Base-by-base conservation (phyloP, 345 rosid genomes). In the Camelina neglecta region DNA sequence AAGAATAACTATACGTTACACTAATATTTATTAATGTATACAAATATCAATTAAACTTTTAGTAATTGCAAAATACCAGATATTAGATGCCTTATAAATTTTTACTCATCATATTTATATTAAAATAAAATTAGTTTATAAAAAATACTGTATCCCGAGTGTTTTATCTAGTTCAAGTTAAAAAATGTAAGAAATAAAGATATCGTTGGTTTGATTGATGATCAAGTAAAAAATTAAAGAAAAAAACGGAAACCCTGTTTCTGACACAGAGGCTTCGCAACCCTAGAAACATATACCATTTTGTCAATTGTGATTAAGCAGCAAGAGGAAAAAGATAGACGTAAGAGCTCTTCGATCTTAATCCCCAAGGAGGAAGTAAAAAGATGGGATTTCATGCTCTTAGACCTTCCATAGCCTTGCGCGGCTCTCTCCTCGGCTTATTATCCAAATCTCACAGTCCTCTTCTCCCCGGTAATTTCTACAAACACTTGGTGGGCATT, bases 311-410 rank as follows among this genome's bases (percentile, higher is more conserved):
- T 47, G 5, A 59, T 7, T 56, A 8, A 24, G 50, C 51, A 42
- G 2, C 33, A 23, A 50, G 18, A 38, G 11, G 42, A 69, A 69
- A 54, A 68, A 56, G 73, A 68, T 21, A 35, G 35, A 51, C 9
- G 2, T 18, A 7, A n/a, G 20, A 55, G 15, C 24, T 48, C 59
- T 50, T 72, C 68, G 68, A 72, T 61, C 39, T 11, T 47, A 2
- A 15, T 50, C 18, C 3, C 10, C 41, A 23, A 44, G 82, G 72
- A 60, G 11, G 6, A 48, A 54, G 23, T 18, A 21, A 5, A 47
- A 21, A 20, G 4, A 86, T 90, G 91, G 89, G 82, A 23, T 35
- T 77, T 67, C 86, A 70, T 56, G 71, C 72, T 68, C 81, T 84
- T 49, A 85, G 67, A 79, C 80, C 80, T 67, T 85, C 88, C 15